Base-by-base conservation (phyloP, 169 alveolate genomes). In the Plasmodium ovale region DNA sequence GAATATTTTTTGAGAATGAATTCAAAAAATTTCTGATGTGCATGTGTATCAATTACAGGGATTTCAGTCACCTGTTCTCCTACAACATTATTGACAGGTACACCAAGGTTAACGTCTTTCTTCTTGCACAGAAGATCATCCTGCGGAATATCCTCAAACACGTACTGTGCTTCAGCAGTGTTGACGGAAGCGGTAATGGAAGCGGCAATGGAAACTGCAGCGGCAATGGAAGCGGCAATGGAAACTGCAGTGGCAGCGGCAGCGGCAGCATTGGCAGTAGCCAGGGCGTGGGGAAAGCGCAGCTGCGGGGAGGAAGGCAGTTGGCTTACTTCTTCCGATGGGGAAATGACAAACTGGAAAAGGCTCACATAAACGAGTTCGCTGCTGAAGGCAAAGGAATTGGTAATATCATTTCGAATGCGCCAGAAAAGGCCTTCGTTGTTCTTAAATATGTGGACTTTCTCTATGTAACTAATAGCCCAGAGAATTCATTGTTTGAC, bases 391-490 rank as follows among this genome's bases (percentile, higher is more conserved):
- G 33, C 10, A 58, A 79, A 35, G 71, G 65, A 16, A 58, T 65
- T 3, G 16, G 51, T 49, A 53, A 29, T 53, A 37, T 56, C 0
- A 42, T 54, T 16, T 27, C 23, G 39, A 64, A 44, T 39, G 33
- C 39, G 42, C n/a, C 39, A 4, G 69, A 79, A 79, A 79, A 79
- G n/a, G 31, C 69, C 14, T 64, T 64, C 39, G 19, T 54, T 23
- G 16, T 79, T 64, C 47, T 79, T 9, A 79, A 64, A 39, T 47
- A 53, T 68, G 19, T 79, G 25, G 71, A 49, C 33, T 79, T 79
- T 64, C 7, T 79, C 25, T 54, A 79, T 65, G 27, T 79, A 39
- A 31, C 14, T 56, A 25, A 23, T 25, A 23, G 16, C 12, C 14
- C 14, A 3, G 23, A 10, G 2, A 79, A 62, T 16, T 56, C 42